phyloP scores from a whole-genome alignment of 805 yeast species.

The Lipomyces starkeyi region DNA sequence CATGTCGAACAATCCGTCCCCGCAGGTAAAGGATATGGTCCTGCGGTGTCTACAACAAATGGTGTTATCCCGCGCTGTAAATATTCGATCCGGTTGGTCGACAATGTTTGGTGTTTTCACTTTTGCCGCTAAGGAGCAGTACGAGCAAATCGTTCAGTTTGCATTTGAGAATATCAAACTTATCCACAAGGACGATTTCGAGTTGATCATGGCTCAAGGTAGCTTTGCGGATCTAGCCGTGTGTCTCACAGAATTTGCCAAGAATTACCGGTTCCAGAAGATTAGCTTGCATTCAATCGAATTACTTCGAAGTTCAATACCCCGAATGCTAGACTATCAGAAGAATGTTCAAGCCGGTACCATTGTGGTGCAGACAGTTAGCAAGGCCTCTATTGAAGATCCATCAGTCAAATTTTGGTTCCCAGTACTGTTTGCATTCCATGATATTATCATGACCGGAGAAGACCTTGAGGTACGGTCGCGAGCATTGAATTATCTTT shows the following conservation, averaged over 20 bases:
- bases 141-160: slow-evolving; percentile 64
- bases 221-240: slow-evolving; percentile 68
- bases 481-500: slow-evolving; percentile 79
- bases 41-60: slow-evolving; percentile 87
- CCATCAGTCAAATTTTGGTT: slow-evolving; percentile 64
- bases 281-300: slow-evolving; percentile 81
- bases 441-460: slow-evolving; percentile 89
- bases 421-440: slow-evolving; percentile 83
- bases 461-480: slow-evolving; percentile 94
- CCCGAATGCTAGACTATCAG: slow-evolving; percentile 56
- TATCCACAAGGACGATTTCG: slow-evolving; percentile 66
- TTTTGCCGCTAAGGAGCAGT: slow-evolving; percentile 65
- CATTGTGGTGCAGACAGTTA: slow-evolving; percentile 18
- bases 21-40: slow-evolving; percentile 83
- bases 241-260: slow-evolving; percentile 80
- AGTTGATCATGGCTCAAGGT: slow-evolving; percentile 70
- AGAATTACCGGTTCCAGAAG: slow-evolving; percentile 82
- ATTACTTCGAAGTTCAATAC: slow-evolving; percentile 66
- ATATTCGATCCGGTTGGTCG: slow-evolving; percentile 92
- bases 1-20: slow-evolving; percentile 66
- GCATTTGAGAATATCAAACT: slow-evolving; percentile 67
- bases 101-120: slow-evolving; percentile 81
- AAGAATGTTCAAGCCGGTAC: slow-evolving; percentile 32
- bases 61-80: slow-evolving; percentile 72
- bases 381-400: slow-evolving; percentile 41